Evolutionary conservation across 2,329 filamentous ascomycete species (phyloP).

Genomic region (Hymenotorrendiella dingleyae): DNA sequence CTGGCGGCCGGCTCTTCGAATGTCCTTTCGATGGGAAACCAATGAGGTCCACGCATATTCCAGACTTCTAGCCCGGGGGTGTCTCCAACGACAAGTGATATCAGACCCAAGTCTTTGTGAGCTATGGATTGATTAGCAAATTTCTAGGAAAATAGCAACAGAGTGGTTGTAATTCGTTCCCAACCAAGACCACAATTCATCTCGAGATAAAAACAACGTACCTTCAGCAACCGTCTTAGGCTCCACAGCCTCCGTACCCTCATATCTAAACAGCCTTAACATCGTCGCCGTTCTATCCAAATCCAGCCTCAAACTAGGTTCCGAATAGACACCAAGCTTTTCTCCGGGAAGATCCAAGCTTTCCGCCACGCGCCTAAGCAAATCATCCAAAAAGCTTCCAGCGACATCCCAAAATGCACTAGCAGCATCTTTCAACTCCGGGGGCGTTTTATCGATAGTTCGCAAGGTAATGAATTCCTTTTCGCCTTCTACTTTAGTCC

Average conservation of each 20-base stretch:
- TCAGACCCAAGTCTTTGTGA: constrained; percentile 23
- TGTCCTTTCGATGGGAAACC: constrained; percentile 20
- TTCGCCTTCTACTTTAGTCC: constrained; percentile 22
- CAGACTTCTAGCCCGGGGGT: constrained; percentile 25
- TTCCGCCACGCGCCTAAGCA: constrained; percentile 16
- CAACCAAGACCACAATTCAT: neutral
- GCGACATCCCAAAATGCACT: constrained; percentile 17
- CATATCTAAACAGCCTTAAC: constrained; percentile 25
- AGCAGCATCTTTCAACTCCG: constrained; percentile 15
- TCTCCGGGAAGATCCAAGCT: constrained; percentile 21
- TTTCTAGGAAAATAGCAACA: too few relatives aligned
- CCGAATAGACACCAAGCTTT: constrained; percentile 18
- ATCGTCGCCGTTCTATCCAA: constrained; percentile 19
- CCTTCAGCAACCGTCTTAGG: constrained; percentile 22
- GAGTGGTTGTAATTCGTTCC: neutral
- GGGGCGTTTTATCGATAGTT: constrained; percentile 13
- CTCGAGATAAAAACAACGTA: constrained; percentile 6
- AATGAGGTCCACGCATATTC: constrained; percentile 11
- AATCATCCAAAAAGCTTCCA: constrained; percentile 16
- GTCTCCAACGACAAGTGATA: constrained; percentile 25
- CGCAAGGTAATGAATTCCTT: constrained; percentile 26
- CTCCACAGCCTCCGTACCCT: constrained; percentile 13
- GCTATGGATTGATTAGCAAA: constrained; percentile 13
- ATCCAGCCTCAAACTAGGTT: constrained; percentile 16
- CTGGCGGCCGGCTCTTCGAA: constrained; percentile 14